These are phyloP conservation scores for Talaromyces amestolkiae DNA, from an alignment of 2,329 filamentous ascomycete genomes.

Conservation along the genomic window DNA sequence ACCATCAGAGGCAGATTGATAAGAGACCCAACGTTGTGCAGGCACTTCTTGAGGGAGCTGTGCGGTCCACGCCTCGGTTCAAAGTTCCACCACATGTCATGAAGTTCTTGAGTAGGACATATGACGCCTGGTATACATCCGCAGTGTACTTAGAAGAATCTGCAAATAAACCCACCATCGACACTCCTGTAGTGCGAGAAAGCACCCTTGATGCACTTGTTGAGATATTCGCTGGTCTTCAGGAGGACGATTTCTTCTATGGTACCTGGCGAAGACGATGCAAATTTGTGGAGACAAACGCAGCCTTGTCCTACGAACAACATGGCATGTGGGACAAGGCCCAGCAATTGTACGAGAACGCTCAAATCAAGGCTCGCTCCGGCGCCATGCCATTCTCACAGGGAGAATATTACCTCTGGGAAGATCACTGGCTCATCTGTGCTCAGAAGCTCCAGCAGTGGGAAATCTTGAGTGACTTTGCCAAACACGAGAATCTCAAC, in stretches of 20 bases:
- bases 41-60: slow-evolving; percentile 82
- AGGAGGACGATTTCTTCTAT: slow-evolving; percentile 97
- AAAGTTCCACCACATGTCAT: slow-evolving; percentile 94
- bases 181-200: slow-evolving; percentile 80
- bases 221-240: slow-evolving; percentile 82
- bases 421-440: slow-evolving; percentile 98
- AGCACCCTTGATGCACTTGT: slow-evolving; percentile 96
- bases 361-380: slow-evolving; percentile 94
- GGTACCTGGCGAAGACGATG: slow-evolving; percentile 93
- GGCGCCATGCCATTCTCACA: slow-evolving; percentile 95
- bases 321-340: slow-evolving; percentile 99
- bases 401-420: slow-evolving; percentile 98
- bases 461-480: slow-evolving; percentile 96
- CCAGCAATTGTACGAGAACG: slow-evolving; percentile 92
- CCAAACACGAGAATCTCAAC: slow-evolving; percentile 98
- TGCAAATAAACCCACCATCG: slow-evolving; percentile 77
- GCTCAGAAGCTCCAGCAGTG: slow-evolving; percentile 98
- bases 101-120: slow-evolving; percentile 91
- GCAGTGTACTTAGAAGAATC: slow-evolving; percentile 86
- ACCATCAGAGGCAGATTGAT: slow-evolving; percentile 89
- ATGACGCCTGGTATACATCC: slow-evolving; percentile 96
- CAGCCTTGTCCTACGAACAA: slow-evolving; percentile 95
- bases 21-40: slow-evolving; percentile 94
- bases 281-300: slow-evolving; percentile 96
- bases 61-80: slow-evolving; percentile 79